Evolutionary conservation across 768 basidiomycete species (phyloP), one percentile per base, ranked within the genome.

Genomic region (Rhodotorula kratochvilovae): DNA sequence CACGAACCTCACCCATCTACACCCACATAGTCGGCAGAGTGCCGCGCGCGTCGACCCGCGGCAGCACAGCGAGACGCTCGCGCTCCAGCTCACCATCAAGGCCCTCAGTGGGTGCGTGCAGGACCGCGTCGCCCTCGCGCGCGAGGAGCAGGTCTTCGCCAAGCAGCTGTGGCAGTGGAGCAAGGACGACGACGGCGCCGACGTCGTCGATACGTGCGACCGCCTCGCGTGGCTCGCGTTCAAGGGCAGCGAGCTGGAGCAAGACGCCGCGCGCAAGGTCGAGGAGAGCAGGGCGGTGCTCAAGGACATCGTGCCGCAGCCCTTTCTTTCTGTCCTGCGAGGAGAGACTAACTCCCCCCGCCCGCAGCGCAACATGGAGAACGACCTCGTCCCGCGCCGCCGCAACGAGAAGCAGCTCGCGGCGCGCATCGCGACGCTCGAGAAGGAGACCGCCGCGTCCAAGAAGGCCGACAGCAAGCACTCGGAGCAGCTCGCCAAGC

Each of bases 361-460:
- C 7, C 21, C 31, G 31, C 57, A 73, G 73, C 74, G 77, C 71
- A 78, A 78, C 71, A 73, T 72, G 36, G 77, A 78, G 63, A 76
- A 76, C 63, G 72, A 68, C 27, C 67, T 73, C 48, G 67, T 66
- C n/a, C 68, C 55, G 39, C 68, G 63, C 50, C 74, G 63, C 63
- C 63, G 63, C 54, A 64, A 51, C 56, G 56, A 55, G 45, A 23
- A 50, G 16, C 25, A 29, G 11, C 62, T 71, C 62, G 59, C 62
- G n/a, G 66, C 54, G 15, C 65, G 61, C 39, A 56, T 74, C 43
- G 43, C 60, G 17, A 12, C 54, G 1, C 33, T 60, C 15, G 39
- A 29, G n/a, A 68, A 66, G 43, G 70, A 68, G 33, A 5, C 8
- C 16, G 58, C 27, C 58, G 58, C 58, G 16, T 25, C 58, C 7